Conservation (phyloP, 495 filamentous ascomycete genomes). For the Terfezia claveryi region DNA sequence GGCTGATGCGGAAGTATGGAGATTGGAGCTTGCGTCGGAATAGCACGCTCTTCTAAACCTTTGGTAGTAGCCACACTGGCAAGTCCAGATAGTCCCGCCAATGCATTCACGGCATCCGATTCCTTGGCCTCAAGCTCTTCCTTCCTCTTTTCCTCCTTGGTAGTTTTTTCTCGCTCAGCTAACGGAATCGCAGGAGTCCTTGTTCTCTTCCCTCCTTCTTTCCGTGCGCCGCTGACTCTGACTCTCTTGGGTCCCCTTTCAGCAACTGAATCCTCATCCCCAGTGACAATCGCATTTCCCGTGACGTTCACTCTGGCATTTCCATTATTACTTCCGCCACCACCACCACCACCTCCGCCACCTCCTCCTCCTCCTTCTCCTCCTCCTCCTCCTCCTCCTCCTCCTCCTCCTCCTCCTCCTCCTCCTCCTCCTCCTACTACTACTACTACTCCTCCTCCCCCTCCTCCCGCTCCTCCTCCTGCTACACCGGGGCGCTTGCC, state of each 20-base stretch:
- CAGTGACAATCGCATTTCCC: background rate
- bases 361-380: constrained; percentile 21
- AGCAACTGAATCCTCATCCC: background rate
- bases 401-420: constrained; percentile 21
- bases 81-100: constrained; percentile 7
- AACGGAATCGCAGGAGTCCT: background rate
- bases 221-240: background rate
- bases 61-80: background rate
- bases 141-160: constrained; percentile 13
- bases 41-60: background rate
- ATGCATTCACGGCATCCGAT: constrained; percentile 8
- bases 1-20: constrained; percentile 7
- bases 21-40: constrained; percentile 1
- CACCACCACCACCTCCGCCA: constrained; percentile 30
- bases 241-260: constrained; percentile 15
- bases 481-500: constrained; percentile 1
- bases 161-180: constrained; percentile 2
- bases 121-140: constrained; percentile 15
- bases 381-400: constrained; percentile 9
- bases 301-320: constrained; percentile 27
- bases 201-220: background rate
- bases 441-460: constrained; percentile 14
- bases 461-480: constrained; percentile 8
- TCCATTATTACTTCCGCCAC: constrained; percentile 20
- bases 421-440: too few relatives aligned